Percentiles rank a stretch among this genome's conserved stretches.
Conservation (phyloP, 257 asterid genomes). For the Lavandula angustifolia region DNA sequence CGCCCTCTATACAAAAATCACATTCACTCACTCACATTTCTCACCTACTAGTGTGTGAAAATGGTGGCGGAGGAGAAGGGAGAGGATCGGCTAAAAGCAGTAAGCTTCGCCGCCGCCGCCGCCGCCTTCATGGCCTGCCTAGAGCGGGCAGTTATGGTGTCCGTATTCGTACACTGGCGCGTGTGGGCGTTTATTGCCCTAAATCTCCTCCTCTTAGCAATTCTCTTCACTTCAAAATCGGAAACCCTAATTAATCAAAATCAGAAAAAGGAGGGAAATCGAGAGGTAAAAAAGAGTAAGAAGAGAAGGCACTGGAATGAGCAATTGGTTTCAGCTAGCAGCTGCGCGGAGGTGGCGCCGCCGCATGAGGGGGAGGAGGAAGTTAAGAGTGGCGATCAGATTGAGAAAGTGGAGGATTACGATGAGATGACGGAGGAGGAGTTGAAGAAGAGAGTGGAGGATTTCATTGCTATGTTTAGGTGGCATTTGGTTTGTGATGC, state of each 20-base stretch:
- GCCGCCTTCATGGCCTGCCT: slow-evolving; percentile 84
- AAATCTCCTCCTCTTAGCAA: slow-evolving; percentile 78
- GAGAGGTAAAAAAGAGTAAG: slow-evolving; percentile 26
- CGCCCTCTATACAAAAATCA: slow-evolving; percentile 31
- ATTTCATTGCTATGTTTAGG: slow-evolving; percentile 88
- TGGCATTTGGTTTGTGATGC: slow-evolving; percentile 87
- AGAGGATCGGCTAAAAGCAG: slow-evolving; percentile 55
- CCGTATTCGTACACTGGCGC: slow-evolving; percentile 77
- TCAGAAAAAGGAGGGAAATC: slow-evolving; percentile 3
- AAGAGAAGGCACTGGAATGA: slow-evolving; percentile 6
- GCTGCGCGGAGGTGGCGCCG: background rate
- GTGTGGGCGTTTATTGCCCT: slow-evolving; percentile 80
- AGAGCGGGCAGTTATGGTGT: slow-evolving; percentile 57
- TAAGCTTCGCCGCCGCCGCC: slow-evolving; percentile 86
- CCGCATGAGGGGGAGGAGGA: background rate
- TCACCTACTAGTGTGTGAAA: background rate
- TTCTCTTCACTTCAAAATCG: slow-evolving; percentile 70
- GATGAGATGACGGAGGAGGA: slow-evolving; percentile 74
- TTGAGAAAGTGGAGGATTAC: slow-evolving; percentile 32
- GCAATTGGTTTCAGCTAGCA: background rate
- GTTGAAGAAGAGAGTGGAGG: slow-evolving; percentile 78
- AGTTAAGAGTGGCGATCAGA: slow-evolving; percentile 18
- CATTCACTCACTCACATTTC: slow-evolving; percentile 1
- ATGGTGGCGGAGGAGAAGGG: slow-evolving; percentile 49
- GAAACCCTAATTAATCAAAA: slow-evolving; percentile 27